Evolutionary conservation across 352 stramenopile genomes (phyloP), one percentile per base, ranked within the genome.

Genomic region (Globisporangium abappressorium): DNA sequence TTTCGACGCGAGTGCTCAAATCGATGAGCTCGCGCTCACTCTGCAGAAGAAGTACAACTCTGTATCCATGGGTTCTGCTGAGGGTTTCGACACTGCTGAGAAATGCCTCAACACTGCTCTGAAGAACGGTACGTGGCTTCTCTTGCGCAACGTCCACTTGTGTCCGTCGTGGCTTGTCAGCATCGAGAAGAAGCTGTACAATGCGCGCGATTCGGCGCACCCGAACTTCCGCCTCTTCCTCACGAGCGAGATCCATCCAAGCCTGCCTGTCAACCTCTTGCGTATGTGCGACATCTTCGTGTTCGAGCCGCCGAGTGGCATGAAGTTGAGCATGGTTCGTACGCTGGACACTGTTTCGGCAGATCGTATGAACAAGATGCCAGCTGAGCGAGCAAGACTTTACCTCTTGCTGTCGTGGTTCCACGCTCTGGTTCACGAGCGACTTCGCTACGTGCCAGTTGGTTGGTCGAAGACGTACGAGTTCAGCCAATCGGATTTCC

Each of bases 391-490:
- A 61, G 82, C 80, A 75, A 87, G 97, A 5, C 74, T 99, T 33
- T 99, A 99, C 73, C 78, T 99, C 64, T 77, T 99, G 26, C 80
- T 99, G 34, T 90, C 96, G 43, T 99, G 97, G 96, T 96, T 99
- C 65, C 98, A 99, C 73, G 97, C 98, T 0, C 86, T 99, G 12
- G 92, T 99, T 43, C 93, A 99, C 73, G 98, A 99, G 77, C 88
- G 98, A 14, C 78, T 99, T 55, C 92, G 97, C 9, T 99, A 99
- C 77, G 93, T 97, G 15, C 97, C 98, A 26, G 87, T 98, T 34
- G 98, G 98, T 18, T 99, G 97, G 97, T 98, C 92, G 22, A 98
- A 99, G 70, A 85, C 82, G 18, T 99, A 99, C 77, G 98, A 99
- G 70, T 99, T 99, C 75, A 99, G 93, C 55, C 97, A 99, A 76